These are phyloP conservation scores for Aspergillus alliaceus DNA, from an alignment of 2,329 filamentous ascomycete genomes.

Conservation along the genomic window DNA sequence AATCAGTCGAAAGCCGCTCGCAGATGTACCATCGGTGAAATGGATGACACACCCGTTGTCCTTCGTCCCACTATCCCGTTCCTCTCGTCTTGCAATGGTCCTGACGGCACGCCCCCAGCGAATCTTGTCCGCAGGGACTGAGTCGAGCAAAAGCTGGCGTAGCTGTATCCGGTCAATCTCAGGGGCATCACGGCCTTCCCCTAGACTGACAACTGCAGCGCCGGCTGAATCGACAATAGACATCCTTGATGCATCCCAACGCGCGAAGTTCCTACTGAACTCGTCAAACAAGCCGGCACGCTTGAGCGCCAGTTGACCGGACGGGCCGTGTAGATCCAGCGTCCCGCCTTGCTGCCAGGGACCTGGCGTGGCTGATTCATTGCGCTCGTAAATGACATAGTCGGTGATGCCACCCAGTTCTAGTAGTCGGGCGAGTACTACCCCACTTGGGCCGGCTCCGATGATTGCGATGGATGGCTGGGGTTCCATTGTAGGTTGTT, in stretches of 20 bases:
- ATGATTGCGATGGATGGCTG: conserved; percentile 20
- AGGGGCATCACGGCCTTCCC: conserved; percentile 32
- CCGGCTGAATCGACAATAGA: not conserved
- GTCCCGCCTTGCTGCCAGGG: conserved; percentile 19
- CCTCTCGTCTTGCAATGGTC: not conserved
- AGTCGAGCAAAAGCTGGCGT: conserved; percentile 36
- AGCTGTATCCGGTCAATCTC: conserved; percentile 44
- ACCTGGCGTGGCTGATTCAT: conserved; percentile 1
- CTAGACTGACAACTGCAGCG: conserved; percentile 2
- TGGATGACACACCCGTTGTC: conserved; percentile 13
- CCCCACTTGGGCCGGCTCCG: conserved; percentile 21
- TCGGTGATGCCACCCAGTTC: conserved; percentile 12
- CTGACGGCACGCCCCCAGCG: conserved; percentile 27
- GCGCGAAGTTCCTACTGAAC: conserved; percentile 16
- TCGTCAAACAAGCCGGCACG: conserved; percentile 22
- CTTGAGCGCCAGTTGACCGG: conserved; percentile 21
- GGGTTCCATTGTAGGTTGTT: not conserved
- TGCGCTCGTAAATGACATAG: conserved; percentile 23
- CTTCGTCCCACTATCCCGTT: not conserved
- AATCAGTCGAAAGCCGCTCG: conserved; percentile 44
- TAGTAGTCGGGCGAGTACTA: conserved; percentile 21
- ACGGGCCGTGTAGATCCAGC: conserved; percentile 19
- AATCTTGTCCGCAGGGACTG: conserved; percentile 33
- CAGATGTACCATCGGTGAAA: conserved; percentile 30
- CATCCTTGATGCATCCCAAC: conserved; percentile 15